Evolutionary conservation across 306 rosid genomes (phyloP).

Genomic region (Pueraria montana): DNA sequence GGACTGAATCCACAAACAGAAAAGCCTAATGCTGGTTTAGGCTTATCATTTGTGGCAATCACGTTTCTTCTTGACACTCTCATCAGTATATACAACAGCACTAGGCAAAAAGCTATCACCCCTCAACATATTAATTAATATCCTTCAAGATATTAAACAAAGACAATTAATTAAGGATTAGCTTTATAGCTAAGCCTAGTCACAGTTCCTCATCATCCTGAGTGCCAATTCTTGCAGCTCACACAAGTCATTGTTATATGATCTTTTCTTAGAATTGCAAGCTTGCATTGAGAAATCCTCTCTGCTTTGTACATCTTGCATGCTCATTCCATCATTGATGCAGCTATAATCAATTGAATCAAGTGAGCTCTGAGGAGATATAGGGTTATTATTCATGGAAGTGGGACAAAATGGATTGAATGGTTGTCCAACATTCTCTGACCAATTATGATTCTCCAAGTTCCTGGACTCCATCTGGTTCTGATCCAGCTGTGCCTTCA

Average conservation of each 20-base stretch:
- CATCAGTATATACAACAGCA: slow-evolving; percentile 60
- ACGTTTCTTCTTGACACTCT: slow-evolving; percentile 39
- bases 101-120: slow-evolving; percentile 20
- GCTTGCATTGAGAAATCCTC: slow-evolving; percentile 58
- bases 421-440: slow-evolving; percentile 51
- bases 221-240: slow-evolving; percentile 94
- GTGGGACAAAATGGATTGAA: slow-evolving; percentile 53
- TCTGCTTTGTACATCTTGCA: slow-evolving; percentile 67
- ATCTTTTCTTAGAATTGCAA: slow-evolving; percentile 55
- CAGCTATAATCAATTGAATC: slow-evolving; percentile 70
- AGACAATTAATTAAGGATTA: not conserved
- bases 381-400: slow-evolving; percentile 63
- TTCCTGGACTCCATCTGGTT: slow-evolving; percentile 55
- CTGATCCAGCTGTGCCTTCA: slow-evolving; percentile 81
- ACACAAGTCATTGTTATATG: slow-evolving; percentile 65
- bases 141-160: slow-evolving; percentile 30
- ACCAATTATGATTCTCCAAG: slow-evolving; percentile 61
- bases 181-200: slow-evolving; percentile 22
- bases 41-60: slow-evolving; percentile 35
- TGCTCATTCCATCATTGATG: slow-evolving; percentile 56
- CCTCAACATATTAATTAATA: slow-evolving; percentile 12
- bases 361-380: slow-evolving; percentile 89
- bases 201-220: slow-evolving; percentile 88
- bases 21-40: slow-evolving; percentile 47
- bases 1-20: slow-evolving; percentile 47